Conservation (phyloP, 2,329 filamentous ascomycete species). For the Cordyceps sp. region DNA sequence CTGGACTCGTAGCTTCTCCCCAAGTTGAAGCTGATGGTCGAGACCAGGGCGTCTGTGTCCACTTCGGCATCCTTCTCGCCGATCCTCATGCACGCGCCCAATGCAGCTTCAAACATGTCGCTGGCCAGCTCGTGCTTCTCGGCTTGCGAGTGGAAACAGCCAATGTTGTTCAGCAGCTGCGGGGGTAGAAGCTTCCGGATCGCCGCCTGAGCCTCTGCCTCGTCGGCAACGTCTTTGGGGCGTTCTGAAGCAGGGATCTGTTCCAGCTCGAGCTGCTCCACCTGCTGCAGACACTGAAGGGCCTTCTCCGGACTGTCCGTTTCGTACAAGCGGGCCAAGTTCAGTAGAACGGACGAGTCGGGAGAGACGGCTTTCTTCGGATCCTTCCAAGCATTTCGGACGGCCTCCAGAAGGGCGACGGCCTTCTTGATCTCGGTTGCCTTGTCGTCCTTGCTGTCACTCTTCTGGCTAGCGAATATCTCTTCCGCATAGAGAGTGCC, state of each 20-base stretch:
- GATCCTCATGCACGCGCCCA: conserved; percentile 73
- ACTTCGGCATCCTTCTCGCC: conserved; percentile 56
- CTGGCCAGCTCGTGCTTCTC: conserved; percentile 69
- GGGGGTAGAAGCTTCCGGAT: conserved; percentile 71
- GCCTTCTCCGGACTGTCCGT: conserved; percentile 74
- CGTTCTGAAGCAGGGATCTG: conserved; percentile 56
- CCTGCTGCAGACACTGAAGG: conserved; percentile 76
- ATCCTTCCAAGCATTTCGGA: conserved; percentile 82
- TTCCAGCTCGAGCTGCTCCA: conserved; percentile 77
- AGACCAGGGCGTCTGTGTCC: conserved; percentile 83
- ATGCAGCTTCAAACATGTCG: conserved; percentile 79
- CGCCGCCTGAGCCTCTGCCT: conserved; percentile 38
- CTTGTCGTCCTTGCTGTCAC: conserved; percentile 71
- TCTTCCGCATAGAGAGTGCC: conserved; percentile 91
- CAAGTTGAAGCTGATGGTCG: conserved; percentile 93
- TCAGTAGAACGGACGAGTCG: conserved; percentile 78
- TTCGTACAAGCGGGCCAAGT: conserved; percentile 85
- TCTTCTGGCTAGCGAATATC: conserved; percentile 62
- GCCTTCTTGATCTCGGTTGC: conserved; percentile 74
- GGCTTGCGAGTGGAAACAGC: conserved; percentile 81
- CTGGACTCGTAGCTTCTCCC: conserved; percentile 84
- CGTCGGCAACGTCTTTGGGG: conserved; percentile 37
- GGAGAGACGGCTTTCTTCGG: conserved; percentile 67
- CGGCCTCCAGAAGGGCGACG: conserved; percentile 65
- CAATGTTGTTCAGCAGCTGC: conserved; percentile 91